Base-by-base conservation (phyloP, 2,329 filamentous ascomycete species). In the Pseudogymnoascus sp. region DNA sequence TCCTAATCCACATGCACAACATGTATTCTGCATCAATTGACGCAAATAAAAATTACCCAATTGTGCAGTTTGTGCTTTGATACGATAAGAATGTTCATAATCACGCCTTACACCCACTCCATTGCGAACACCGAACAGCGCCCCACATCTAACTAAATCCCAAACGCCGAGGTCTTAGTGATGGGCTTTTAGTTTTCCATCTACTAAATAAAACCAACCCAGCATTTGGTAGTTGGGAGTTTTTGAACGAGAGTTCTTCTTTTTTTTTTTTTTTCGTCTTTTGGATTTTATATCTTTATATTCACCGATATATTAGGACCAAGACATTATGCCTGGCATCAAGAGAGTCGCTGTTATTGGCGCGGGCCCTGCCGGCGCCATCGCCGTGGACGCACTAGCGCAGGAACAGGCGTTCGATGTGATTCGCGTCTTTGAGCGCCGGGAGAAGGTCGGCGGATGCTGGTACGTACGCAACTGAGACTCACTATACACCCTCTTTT, bases 361-460 rank as follows among this genome's bases (percentile, higher is more conserved):
- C 6, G 78, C 83, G 2, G 85, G 85, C 5, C 85, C 85, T 6
- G 78, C 82, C 2, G 85, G 85, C 2, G 81, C 82, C 11, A 86
- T 86, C 63, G 74, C 83, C 0, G 79, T 85, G 2, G 83, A 87
- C 74, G 84, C 85, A 4, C 72, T 87, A 31, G 79, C 78, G 26
- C 78, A 83, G 69, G 85, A 88, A 70, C 77, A 83, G 65, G 70
- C 74, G 0, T 87, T 87, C 68, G 81, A 86, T 64, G 72, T 76
- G 1, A 83, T 87, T 62, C 78, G 82, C 5, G 82, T 87, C 0
- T 88, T 87, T 69, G 85, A 88, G 70, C 76, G 85, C 29, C 79
- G 83, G 61, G 82, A 85, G 65, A 78, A 77, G 13, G 76, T 83
- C 1, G 85, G 85, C 61, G 85, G 85, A 16, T 85, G 82, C 62